A percentile compares a stretch with the other conserved stretches of the same genome.
These are phyloP conservation scores for Pichia deserticola DNA, from an alignment of 805 yeast genomes.

Conservation along the genomic window DNA sequence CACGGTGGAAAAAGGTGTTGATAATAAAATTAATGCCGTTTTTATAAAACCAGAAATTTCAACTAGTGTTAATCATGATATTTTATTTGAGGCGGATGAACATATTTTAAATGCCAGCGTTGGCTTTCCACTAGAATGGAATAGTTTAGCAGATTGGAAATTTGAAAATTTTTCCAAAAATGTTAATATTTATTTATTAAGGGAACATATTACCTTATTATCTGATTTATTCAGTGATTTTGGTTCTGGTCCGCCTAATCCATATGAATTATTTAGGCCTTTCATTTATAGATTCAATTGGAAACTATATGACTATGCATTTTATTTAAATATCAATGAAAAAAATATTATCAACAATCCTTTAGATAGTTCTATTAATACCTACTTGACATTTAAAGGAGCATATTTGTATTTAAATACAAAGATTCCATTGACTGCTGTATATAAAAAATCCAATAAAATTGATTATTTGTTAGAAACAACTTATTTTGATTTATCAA, in stretches of 20 bases:
- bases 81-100: constrained; percentile 54
- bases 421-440: constrained; percentile 51
- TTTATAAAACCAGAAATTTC: constrained; percentile 56
- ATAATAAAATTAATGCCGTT: constrained; percentile 38
- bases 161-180: constrained; percentile 46
- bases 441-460: constrained; percentile 44
- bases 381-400: constrained; percentile 69
- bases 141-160: constrained; percentile 65
- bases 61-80: constrained; percentile 84
- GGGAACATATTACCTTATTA: constrained; percentile 75
- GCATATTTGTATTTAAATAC: constrained; percentile 40
- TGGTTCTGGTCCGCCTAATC: constrained; percentile 58
- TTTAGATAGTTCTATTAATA: constrained; percentile 72
- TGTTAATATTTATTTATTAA: constrained; percentile 54
- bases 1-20: constrained; percentile 43
- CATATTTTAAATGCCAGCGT: constrained; percentile 51
- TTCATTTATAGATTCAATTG: constrained; percentile 55
- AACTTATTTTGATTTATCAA: constrained; percentile 49
- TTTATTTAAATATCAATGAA: constrained; percentile 78
- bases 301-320: constrained; percentile 46
- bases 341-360: constrained; percentile 86
- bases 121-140: constrained; percentile 77
- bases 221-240: constrained; percentile 74
- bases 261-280: constrained; percentile 75
- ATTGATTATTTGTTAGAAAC: constrained; percentile 47